Base-by-base conservation (phyloP, 2,329 filamentous ascomycete species). In the Grosmannia serpens region DNA sequence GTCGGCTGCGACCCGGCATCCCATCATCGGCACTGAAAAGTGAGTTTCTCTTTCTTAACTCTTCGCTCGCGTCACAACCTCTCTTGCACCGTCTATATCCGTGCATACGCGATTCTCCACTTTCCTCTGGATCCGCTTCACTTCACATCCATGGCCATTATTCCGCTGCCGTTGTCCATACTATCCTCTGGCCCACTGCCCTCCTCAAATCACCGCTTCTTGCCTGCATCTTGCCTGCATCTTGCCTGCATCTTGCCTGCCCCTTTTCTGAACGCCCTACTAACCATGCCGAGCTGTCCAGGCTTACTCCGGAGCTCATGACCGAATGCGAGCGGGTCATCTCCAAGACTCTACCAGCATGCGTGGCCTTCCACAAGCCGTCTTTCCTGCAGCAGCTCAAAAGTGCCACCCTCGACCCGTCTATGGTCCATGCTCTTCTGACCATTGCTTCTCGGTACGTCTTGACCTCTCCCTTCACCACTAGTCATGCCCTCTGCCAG, bases 341-440 rank as follows among this genome's bases (percentile, higher is more conserved):
- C 65, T 77, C 76, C 65, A 83, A 82, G 73, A 82, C 80, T 17
- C 76, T 83, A 64, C 81, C 81, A 46, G 79, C 81, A 62, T 83
- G 80, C 66, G 79, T 84, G 49, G 81, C 80, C 65, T 84, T 84
- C 67, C 81, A 84, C 72, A 83, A 83, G 71, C 80, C 81, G 9
- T 80, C 80, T 2, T 83, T 83, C 68, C 68, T 84, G 38, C 79
- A 82, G 69, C 81, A 83, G 67, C 74, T 84, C 55, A 83, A 83
- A 72, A 80, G 74, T 64, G 75, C 73, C 26, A 74, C 75, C 2
- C 74, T 84, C 38, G 81, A 84, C 59, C 71, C 76, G 33, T 79
- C 78, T 53, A 78, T 84, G 63, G 74, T 82, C 58, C 81, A 82
- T 62, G 81, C 80, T 17, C 75, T 84, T 38, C 71, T 84, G 64